These are phyloP conservation scores for Globisporangium orthogonon DNA, from an alignment of 352 stramenopile species.

Conservation along the genomic window DNA sequence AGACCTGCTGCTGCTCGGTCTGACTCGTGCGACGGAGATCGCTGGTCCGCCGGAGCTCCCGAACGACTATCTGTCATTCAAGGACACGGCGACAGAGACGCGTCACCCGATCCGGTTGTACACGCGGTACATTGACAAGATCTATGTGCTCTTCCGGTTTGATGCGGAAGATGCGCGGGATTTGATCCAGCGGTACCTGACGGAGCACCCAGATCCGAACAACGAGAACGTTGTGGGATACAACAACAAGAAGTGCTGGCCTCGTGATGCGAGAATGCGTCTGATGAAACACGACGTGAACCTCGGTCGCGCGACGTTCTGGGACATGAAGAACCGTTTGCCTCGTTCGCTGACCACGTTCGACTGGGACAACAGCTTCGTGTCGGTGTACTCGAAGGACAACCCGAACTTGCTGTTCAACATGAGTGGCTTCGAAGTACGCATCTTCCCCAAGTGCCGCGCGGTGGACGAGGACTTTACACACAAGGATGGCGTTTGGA, in stretches of 20 bases:
- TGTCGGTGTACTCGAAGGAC: constrained; percentile 99
- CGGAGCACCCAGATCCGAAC: constrained; percentile 99
- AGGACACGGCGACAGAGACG: constrained; percentile 96
- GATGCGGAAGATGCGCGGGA: constrained; percentile 97
- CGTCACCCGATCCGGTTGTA: constrained; percentile 99
- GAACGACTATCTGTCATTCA: constrained; percentile 99
- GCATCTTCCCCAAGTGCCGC: constrained; percentile 90
- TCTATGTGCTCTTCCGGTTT: constrained; percentile 99
- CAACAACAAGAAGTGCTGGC: constrained; percentile 99
- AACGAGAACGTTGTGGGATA: constrained; percentile 99
- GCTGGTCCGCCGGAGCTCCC: constrained; percentile 95
- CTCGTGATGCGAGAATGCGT: constrained; percentile 98
- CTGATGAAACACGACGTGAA: constrained; percentile 99
- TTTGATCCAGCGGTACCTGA: constrained; percentile 99
- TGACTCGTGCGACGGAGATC: constrained; percentile 98
- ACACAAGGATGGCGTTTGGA: constrained; percentile 99
- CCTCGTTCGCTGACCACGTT: constrained; percentile 98
- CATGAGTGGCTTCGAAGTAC: constrained; percentile 99
- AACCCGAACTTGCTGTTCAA: constrained; percentile 99
- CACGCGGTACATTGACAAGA: constrained; percentile 98
- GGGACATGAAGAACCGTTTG: constrained; percentile 99
- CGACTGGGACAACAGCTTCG: constrained; percentile 99
- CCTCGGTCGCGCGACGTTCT: constrained; percentile 98
- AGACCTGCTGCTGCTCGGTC: constrained; percentile 96
- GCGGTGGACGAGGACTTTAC: constrained; percentile 90